Evolutionary conservation across 495 filamentous ascomycete genomes (phyloP), one percentile per base, ranked within the genome.

Genomic region (Immersiella caudata): DNA sequence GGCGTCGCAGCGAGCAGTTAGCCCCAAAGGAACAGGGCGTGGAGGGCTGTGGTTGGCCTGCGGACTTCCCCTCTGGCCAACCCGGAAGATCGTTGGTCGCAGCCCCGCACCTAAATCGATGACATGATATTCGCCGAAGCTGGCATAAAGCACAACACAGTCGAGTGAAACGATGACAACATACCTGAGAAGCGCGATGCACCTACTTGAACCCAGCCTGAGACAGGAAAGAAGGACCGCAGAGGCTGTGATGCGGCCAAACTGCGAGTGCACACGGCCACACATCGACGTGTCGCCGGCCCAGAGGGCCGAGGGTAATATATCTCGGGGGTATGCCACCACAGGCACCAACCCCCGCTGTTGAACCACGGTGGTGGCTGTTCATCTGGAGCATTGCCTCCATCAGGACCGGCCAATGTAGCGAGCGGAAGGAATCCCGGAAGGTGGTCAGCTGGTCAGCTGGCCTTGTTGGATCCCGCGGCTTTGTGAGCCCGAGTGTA

Each of bases 61-160:
- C 67, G 67, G 67, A 69, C 67, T 69, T 57, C 63, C 62, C 59
- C 63, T 50, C 25, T 64, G 7, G 27, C 29, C 29, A 40, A 57
- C 49, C 51, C 54, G 51, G 40, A 27, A 40, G 51, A 57, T 65
- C 54, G 51, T 29, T 54, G n/a, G 22, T 25, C 27, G 52, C n/a
- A 24, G 52, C 29, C 29, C 52, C 26, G 27, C 56, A 55, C 21
- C 14, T 2, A 46, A 14, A 21, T 7, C 27, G 26, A 40, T 60
- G 57, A 60, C 57, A 60, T 60, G 25, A 29, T 61, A 33, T 20
- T 16, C 35, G 33, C 59, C 59, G 59, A 61, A 24, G 2, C 59
- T 49, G 59, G 50, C 62, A 46, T 36, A 33, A 18, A 36, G n/a
- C 33, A 16, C 59, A 36, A 61, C 40, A 33, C 18, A 33, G 46